Evolutionary conservation across 352 stramenopile genomes (phyloP).

Genomic region (Plasmopara halstedii): DNA sequence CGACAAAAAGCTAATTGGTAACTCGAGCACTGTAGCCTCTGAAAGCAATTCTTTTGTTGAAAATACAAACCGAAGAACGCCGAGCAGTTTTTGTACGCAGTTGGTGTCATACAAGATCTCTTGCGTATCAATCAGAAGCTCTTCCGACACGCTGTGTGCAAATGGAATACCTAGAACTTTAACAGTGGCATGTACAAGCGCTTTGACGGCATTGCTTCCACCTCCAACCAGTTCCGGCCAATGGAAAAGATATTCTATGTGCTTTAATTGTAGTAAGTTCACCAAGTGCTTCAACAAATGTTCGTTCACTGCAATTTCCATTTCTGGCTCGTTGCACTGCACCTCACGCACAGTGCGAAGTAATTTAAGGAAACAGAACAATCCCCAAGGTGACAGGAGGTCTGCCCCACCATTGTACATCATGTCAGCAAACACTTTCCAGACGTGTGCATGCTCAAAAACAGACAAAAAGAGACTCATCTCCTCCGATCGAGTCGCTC

Average conservation of each 20-base stretch:
- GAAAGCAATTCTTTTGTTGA: constrained; percentile 43
- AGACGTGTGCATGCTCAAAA: constrained; percentile 39
- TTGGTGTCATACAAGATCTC: constrained; percentile 64
- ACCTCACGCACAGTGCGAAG: constrained; percentile 68
- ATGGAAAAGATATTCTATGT: constrained; percentile 58
- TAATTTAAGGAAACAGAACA: constrained; percentile 82
- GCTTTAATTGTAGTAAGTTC: constrained; percentile 39
- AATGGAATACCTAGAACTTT: constrained; percentile 81
- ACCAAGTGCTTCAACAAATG: constrained; percentile 52
- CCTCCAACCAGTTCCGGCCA: constrained; percentile 76
- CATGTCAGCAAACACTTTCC: constrained; percentile 43
- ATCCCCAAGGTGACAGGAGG: constrained; percentile 70
- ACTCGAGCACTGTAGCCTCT: constrained; percentile 48
- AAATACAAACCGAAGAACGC: constrained; percentile 57
- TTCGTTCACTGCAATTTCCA: constrained; percentile 47
- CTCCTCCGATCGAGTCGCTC: constrained; percentile 10
- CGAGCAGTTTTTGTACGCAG: constrained; percentile 58
- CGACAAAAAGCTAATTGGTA: constrained; percentile 78
- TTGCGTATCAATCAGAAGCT: constrained; percentile 57
- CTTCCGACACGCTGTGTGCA: constrained; percentile 53
- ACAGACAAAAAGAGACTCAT: constrained; percentile 33
- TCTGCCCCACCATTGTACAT: constrained; percentile 42
- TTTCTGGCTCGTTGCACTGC: constrained; percentile 30
- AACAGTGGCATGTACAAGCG: constrained; percentile 75
- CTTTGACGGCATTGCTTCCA: constrained; percentile 74